A percentile compares a stretch with the other conserved stretches of the same genome.
phyloP scores from a whole-genome alignment of 768 basidiomycete species.

The Suillus bovinus region DNA sequence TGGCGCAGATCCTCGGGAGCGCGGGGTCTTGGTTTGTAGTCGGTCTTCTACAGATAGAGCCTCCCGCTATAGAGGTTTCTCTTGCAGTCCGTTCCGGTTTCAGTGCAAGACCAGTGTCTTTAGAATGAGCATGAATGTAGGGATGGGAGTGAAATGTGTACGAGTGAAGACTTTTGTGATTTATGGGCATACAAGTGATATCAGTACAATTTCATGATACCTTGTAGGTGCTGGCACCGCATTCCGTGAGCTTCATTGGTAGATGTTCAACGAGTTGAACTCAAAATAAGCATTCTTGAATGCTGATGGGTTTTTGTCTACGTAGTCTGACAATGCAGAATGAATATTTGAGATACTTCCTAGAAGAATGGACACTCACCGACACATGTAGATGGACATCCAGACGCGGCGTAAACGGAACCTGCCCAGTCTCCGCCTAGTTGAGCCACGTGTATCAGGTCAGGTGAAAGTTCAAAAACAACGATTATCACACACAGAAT shows the following conservation, averaged over 20 bases:
- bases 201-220: background rate
- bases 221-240: background rate
- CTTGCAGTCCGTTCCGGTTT: too few species aligned
- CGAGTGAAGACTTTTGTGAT: too few species aligned
- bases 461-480: constrained; percentile 13
- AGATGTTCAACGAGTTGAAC: constrained; percentile 39
- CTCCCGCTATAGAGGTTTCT: too few species aligned
- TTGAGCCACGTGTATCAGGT: background rate
- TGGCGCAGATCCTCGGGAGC: too few species aligned
- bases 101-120: too few species aligned
- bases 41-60: too few species aligned
- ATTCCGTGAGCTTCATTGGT: constrained; percentile 21
- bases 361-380: constrained; percentile 18
- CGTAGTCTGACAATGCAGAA: constrained; percentile 25
- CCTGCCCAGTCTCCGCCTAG: constrained; percentile 34
- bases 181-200: background rate
- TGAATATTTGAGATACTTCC: background rate
- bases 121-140: too few species aligned
- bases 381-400: constrained; percentile 29
- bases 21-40: too few species aligned
- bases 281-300: constrained; percentile 42
- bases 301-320: constrained; percentile 34
- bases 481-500: constrained; percentile 23
- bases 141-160: too few species aligned
- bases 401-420: constrained; percentile 20